Base-by-base conservation (phyloP, 495 filamentous ascomycete genomes). In the Penicillium canariense region DNA sequence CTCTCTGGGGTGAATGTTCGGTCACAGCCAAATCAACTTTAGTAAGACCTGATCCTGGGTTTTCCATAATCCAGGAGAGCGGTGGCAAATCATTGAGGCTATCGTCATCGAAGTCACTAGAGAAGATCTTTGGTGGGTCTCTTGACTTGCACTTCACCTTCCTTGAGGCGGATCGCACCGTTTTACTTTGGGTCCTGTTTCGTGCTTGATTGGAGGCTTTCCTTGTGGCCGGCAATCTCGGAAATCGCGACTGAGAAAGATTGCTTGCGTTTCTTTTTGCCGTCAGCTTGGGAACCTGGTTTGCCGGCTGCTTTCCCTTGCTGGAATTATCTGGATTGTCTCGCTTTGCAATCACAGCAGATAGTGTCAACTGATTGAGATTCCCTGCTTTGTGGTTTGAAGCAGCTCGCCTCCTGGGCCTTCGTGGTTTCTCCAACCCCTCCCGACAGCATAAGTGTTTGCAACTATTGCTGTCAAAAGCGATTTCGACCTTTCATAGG, bases 371-470 rank as follows among this genome's bases (percentile, higher is more conserved):
- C 48, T 73, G 74, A 28, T 50, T 70, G 28, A 54, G 50, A 7
- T 53, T 62, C n/a, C 23, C 50, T 45, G 48, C 27, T 31, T 66
- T 68, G 18, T 61, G 58, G 12, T 62, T 52, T 5, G 22, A 14
- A 0, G 28, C 20, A 6, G 59, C 20, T 26, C 67, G 77, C 36
- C 74, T 78, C n/a, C 71, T 67, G 1, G 73, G 67, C 54, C 86
- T 91, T 6, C 87, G 84, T 28, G 83, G 87, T 50, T 88, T 95
- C 28, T 91, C 87, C 5, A 94, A 62, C 1, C 93, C 93, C 42
- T 96, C 89, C n/a, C 82, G 84, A 66, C 94, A 98, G 61, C 94
- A 98, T 31, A 84, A 69, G 61, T 98, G 94, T 61, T 86, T 89
- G 70, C 87, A 90, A 35, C 83, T 85, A 50, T 1, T n/a, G 15